Percentiles rank a stretch among this genome's conserved stretches.
These are phyloP conservation scores for Penicillium nordicum DNA, from an alignment of 2,329 filamentous ascomycete species.

Conservation along the genomic window DNA sequence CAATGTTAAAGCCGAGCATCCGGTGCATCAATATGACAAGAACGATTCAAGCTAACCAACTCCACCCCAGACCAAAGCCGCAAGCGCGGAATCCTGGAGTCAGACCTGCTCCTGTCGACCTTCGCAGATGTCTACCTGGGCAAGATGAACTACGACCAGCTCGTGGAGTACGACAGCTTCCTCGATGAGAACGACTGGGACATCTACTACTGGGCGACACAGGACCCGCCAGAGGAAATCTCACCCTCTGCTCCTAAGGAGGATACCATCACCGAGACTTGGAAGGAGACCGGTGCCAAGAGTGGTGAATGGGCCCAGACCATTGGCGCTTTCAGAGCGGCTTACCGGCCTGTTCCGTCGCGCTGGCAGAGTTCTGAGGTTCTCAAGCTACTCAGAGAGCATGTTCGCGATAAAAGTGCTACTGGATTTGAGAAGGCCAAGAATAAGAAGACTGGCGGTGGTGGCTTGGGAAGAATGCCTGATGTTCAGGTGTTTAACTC, in stretches of 20 bases:
- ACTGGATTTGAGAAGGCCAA: constrained; percentile 39
- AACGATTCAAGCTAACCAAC: constrained; percentile 5
- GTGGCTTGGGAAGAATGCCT: constrained; percentile 49
- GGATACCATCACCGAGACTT: constrained; percentile 43
- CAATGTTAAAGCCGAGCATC: not conserved
- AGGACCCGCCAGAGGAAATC: constrained; percentile 58
- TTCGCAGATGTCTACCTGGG: constrained; percentile 79
- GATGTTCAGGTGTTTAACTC: constrained; percentile 44
- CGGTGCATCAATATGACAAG: not conserved
- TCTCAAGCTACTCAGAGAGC: constrained; percentile 68
- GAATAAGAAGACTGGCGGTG: constrained; percentile 36
- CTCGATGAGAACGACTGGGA: constrained; percentile 99
- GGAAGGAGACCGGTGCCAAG: constrained; percentile 52
- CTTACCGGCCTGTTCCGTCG: constrained; percentile 82
- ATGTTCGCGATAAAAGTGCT: constrained; percentile 71
- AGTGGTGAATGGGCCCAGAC: constrained; percentile 95
- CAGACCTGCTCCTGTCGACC: constrained; percentile 91
- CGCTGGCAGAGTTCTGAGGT: constrained; percentile 85
- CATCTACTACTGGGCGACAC: constrained; percentile 99
- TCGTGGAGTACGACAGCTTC: constrained; percentile 84
- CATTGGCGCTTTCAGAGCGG: constrained; percentile 87
- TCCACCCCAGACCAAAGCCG: constrained; percentile 76
- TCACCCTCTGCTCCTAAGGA: constrained; percentile 46
- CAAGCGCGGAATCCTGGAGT: constrained; percentile 93
- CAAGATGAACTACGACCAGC: constrained; percentile 68